phyloP scores from a whole-genome alignment of 2,329 filamentous ascomycete genomes.

The Aspergillus tamarii region DNA sequence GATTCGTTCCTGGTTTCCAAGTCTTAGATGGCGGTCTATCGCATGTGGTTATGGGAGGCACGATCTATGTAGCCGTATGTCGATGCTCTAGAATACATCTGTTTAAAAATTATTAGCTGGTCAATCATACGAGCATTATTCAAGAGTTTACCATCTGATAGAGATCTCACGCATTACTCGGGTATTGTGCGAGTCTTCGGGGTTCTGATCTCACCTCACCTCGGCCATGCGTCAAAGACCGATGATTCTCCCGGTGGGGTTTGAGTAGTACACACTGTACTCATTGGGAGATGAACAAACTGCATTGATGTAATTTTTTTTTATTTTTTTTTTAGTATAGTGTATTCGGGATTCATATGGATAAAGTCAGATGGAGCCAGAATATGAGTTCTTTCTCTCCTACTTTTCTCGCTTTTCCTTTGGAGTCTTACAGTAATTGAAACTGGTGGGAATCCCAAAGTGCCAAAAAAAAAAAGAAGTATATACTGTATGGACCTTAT shows the following conservation, averaged over 20 bases:
- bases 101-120: not conserved
- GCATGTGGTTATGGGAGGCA: not conserved
- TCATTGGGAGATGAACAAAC: not conserved
- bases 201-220: slow-evolving; percentile 1
- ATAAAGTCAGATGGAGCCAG: not conserved
- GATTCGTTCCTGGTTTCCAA: not conserved
- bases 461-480: not conserved
- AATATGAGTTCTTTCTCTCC: not conserved
- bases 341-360: not conserved
- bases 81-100: not conserved
- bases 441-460: too few species aligned
- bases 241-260: not conserved
- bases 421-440: not conserved
- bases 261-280: not conserved
- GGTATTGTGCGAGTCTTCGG: not conserved
- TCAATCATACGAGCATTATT: not conserved
- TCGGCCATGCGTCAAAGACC: not conserved
- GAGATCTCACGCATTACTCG: not conserved
- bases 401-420: not conserved
- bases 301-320: not conserved
- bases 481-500: not conserved
- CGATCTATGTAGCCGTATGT: not conserved
- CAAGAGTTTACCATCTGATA: not conserved
- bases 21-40: not conserved
- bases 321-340: not conserved